Evolutionary conservation across 2,329 filamentous ascomycete species (phyloP).

Genomic region (Aspergillus aculeatus): DNA sequence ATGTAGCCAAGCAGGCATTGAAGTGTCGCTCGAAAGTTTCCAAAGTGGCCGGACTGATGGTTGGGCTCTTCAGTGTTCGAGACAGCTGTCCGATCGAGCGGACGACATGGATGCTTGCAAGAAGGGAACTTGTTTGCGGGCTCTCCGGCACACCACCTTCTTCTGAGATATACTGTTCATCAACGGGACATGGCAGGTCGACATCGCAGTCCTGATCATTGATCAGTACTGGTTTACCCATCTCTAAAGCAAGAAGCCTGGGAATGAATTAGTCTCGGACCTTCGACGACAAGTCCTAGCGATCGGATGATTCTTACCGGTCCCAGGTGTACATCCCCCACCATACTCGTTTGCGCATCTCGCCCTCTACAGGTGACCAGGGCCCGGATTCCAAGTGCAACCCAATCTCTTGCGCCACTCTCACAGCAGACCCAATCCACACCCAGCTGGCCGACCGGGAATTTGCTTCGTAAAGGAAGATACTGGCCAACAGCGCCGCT

Average conservation of each 20-base stretch:
- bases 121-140: slow-evolving; percentile 66
- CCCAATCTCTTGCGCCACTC: slow-evolving; percentile 79
- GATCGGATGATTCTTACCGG: slow-evolving; percentile 52
- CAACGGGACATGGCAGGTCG: slow-evolving; percentile 71
- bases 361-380: slow-evolving; percentile 73
- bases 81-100: slow-evolving; percentile 73
- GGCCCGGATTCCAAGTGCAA: slow-evolving; percentile 73
- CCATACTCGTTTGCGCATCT: slow-evolving; percentile 87
- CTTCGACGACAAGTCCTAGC: neutral
- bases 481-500: slow-evolving; percentile 68
- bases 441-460: slow-evolving; percentile 80
- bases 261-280: neutral
- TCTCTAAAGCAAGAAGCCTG: slow-evolving; percentile 72
- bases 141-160: slow-evolving; percentile 43
- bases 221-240: slow-evolving; percentile 77
- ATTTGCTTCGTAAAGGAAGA: slow-evolving; percentile 84
- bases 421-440: slow-evolving; percentile 77
- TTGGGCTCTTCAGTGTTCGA: slow-evolving; percentile 66
- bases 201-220: slow-evolving; percentile 87
- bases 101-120: slow-evolving; percentile 78
- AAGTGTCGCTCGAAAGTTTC: slow-evolving; percentile 82
- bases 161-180: slow-evolving; percentile 65
- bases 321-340: slow-evolving; percentile 93
- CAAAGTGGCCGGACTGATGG: slow-evolving; percentile 66
- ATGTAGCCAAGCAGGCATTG: slow-evolving; percentile 68